These are phyloP conservation scores for Plasmodium falciparum DNA, from an alignment of 169 alveolate species.

Conservation along the genomic window DNA sequence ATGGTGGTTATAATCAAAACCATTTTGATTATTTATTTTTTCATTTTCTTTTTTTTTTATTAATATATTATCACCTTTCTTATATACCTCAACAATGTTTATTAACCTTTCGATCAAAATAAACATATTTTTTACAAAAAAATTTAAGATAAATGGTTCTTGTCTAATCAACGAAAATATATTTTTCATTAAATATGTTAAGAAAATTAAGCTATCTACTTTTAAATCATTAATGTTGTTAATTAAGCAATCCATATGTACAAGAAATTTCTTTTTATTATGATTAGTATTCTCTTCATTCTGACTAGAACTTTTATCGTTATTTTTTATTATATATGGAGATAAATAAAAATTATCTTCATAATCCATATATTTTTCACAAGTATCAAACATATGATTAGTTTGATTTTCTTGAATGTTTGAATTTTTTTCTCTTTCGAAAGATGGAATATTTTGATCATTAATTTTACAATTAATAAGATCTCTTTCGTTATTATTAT, in stretches of 20 bases:
- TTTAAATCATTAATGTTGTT: slow-evolving; percentile 24
- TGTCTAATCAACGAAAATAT: slow-evolving; percentile 41
- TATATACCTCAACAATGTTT: not conserved
- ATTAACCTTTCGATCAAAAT: slow-evolving; percentile 25
- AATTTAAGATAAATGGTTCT: slow-evolving; percentile 53
- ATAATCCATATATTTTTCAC: not conserved
- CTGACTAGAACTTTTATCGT: not conserved
- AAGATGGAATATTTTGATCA: too few species aligned
- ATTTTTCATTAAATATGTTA: slow-evolving; percentile 51
- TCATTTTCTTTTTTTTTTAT: not conserved
- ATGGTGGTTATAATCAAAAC: not conserved
- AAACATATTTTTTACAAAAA: slow-evolving; percentile 42
- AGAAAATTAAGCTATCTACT: slow-evolving; percentile 41
- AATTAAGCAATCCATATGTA: slow-evolving; percentile 10
- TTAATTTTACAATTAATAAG: too few species aligned
- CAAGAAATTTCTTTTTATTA: slow-evolving; percentile 2
- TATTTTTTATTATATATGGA: not conserved
- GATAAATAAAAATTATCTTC: slow-evolving; percentile 3
- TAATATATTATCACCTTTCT: not conserved
- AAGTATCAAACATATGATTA: too few species aligned
- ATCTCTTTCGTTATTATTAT: too few species aligned
- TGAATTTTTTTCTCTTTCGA: too few species aligned
- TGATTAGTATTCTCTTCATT: not conserved
- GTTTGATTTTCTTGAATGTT: too few species aligned
- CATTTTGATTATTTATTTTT: too few species aligned